Evolutionary conservation across 768 basidiomycete species (phyloP).

Genomic region (Psilocybe cubensis): DNA sequence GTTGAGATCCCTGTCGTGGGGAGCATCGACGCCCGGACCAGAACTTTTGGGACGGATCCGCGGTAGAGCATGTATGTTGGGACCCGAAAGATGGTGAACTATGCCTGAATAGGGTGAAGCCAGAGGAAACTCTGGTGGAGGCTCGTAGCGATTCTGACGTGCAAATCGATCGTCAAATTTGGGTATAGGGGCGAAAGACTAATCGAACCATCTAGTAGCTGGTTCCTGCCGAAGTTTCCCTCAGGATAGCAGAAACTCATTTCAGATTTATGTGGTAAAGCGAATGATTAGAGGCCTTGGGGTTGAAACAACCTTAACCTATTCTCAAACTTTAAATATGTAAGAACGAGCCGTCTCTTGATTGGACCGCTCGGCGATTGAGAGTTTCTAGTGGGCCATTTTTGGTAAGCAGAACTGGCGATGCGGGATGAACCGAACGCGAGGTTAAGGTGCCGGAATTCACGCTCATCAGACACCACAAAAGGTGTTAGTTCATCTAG

Average conservation of each 20-base stretch:
- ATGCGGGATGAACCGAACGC: conserved; percentile 72
- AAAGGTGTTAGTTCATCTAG: conserved; percentile 87
- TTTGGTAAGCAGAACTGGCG: conserved; percentile 74
- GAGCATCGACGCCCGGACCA: conserved; percentile 77
- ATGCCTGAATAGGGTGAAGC: conserved; percentile 89
- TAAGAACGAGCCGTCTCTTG: conserved; percentile 85
- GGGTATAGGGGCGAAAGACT: conserved; percentile 97
- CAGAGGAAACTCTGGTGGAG: conserved; percentile 97
- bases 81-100: conserved; percentile 92
- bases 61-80: conserved; percentile 84
- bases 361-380: conserved; percentile 82
- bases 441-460: conserved; percentile 80
- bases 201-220: conserved; percentile 95
- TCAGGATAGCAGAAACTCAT: conserved; percentile 59
- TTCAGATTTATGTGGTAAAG: conserved; percentile 72
- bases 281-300: conserved; percentile 93
- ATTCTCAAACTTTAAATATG: conserved; percentile 84
- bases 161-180: conserved; percentile 96
- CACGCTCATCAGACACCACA: conserved; percentile 86
- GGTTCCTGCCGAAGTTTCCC: conserved; percentile 92
- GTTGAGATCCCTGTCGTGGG: conserved; percentile 64
- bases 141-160: conserved; percentile 95
- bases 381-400: conserved; percentile 83
- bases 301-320: conserved; percentile 88
- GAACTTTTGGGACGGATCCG: conserved; percentile 75